Percentiles rank a stretch among this genome's conserved stretches.
These are phyloP conservation scores for Hericium alpestre DNA, from an alignment of 768 basidiomycete species.

Conservation along the genomic window DNA sequence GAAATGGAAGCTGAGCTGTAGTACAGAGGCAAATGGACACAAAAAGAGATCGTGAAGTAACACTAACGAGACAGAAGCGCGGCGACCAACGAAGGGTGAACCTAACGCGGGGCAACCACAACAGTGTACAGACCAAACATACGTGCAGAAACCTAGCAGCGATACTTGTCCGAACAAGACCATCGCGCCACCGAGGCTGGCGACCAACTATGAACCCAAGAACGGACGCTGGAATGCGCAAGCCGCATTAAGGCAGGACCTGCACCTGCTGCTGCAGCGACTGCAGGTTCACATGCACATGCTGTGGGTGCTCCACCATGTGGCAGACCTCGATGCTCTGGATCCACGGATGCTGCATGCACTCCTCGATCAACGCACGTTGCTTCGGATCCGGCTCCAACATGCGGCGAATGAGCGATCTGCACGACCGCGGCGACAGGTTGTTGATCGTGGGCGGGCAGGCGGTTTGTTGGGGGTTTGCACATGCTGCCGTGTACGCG, in stretches of 20 bases:
- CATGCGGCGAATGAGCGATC: constrained; percentile 82
- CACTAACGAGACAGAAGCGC: background rate
- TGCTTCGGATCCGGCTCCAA: constrained; percentile 85
- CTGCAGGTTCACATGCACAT: constrained; percentile 47
- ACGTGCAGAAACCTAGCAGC: background rate
- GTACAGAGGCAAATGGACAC: background rate
- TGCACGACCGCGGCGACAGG: constrained; percentile 75
- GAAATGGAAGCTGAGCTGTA: background rate
- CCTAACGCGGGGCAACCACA: background rate
- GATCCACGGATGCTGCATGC: constrained; percentile 71
- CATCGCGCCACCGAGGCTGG: no score
- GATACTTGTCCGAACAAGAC: no score
- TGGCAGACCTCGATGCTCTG: constrained; percentile 75
- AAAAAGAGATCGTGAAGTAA: background rate
- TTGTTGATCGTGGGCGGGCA: constrained; percentile 72
- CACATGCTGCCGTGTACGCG: constrained; percentile 55
- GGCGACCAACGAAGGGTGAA: no score
- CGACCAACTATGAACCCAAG: no score
- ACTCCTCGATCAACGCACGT: constrained; percentile 69
- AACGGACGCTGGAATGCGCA: no score
- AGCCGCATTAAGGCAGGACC: background rate
- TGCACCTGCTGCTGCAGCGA: background rate
- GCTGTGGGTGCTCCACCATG: constrained; percentile 47
- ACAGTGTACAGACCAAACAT: background rate
- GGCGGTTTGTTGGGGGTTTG: constrained; percentile 32